Evolutionary conservation across 2,329 filamentous ascomycete species (phyloP).

Genomic region (Fusarium buxicola): DNA sequence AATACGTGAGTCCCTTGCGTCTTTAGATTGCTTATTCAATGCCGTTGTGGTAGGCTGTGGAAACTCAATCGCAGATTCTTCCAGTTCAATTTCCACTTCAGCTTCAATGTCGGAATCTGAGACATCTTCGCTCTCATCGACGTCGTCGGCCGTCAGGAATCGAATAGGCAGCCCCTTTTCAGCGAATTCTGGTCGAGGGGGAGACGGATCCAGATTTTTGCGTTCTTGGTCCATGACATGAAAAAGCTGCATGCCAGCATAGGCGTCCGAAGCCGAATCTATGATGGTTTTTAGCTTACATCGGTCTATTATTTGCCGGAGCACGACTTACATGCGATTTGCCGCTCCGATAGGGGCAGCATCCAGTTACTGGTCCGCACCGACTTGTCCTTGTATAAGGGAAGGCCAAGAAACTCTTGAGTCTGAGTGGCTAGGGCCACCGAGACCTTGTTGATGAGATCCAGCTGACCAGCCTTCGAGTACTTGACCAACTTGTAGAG

Average conservation of each 20-base stretch:
- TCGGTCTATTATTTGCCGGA: not conserved
- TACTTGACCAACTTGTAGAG: conserved; percentile 82
- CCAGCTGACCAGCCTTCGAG: conserved; percentile 61
- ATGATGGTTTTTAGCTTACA: conserved; percentile 8
- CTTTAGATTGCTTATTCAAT: not conserved
- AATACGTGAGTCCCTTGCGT: conserved; percentile 54
- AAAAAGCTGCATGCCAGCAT: conserved; percentile 80
- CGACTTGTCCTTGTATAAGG: conserved; percentile 76
- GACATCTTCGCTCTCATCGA: conserved; percentile 49
- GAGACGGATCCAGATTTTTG: conserved; percentile 72
- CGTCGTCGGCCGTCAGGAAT: conserved; percentile 51
- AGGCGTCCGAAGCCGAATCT: conserved; percentile 87
- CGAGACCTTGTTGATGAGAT: conserved; percentile 72
- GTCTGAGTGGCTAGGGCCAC: conserved; percentile 78
- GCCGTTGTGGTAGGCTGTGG: conserved; percentile 4
- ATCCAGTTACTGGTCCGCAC: conserved; percentile 84
- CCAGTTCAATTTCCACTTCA: conserved; percentile 17
- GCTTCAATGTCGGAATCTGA: conserved; percentile 48
- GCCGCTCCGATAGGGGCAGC: conserved; percentile 67
- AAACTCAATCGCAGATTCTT: not conserved
- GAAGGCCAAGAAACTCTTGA: conserved; percentile 75
- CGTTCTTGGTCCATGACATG: conserved; percentile 77
- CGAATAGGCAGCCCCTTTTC: conserved; percentile 75
- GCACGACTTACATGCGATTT: conserved; percentile 73
- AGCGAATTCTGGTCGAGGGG: conserved; percentile 75